These are phyloP conservation scores for Exophiala oligosperma DNA, from an alignment of 2,329 filamentous ascomycete genomes.

Conservation along the genomic window DNA sequence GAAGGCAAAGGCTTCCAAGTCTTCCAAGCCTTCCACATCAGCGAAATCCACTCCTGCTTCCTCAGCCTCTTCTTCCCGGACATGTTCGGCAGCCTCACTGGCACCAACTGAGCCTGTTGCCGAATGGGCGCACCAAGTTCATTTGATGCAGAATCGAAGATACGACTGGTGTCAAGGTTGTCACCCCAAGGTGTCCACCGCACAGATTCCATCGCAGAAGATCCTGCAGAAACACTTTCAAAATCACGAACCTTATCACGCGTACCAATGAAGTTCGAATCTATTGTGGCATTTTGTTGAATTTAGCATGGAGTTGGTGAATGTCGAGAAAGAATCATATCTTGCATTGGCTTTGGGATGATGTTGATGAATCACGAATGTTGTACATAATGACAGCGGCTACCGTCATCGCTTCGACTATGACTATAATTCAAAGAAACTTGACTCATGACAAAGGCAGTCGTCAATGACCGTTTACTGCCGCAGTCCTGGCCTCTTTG, in stretches of 20 bases:
- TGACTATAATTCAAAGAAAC: too few relatives aligned
- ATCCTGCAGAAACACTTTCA: constrained; percentile 15
- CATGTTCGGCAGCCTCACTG: constrained; percentile 20
- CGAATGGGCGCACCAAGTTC: constrained; percentile 30
- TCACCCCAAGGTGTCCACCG: constrained; percentile 14
- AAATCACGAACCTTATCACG: constrained; percentile 16
- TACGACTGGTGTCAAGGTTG: constrained; percentile 30
- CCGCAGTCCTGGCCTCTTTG: constrained; percentile 7
- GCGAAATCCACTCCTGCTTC: constrained; percentile 14
- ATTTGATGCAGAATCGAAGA: constrained; percentile 26
- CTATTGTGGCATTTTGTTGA: not conserved
- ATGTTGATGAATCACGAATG: not conserved
- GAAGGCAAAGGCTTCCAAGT: constrained; percentile 2
- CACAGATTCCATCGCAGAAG: constrained; percentile 20
- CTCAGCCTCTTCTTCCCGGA: constrained; percentile 20
- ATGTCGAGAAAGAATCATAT: not conserved
- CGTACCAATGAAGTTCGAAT: constrained; percentile 16
- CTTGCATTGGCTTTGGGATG: not conserved
- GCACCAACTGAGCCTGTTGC: constrained; percentile 24
- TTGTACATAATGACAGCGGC: not conserved
- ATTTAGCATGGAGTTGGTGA: constrained; percentile 26
- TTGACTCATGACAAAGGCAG: not conserved
- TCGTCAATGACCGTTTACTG: constrained; percentile 11
- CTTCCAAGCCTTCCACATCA: constrained; percentile 6
- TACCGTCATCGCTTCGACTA: not conserved